phyloP scores from a whole-genome alignment of 2,329 filamentous ascomycete species.

The Phaeosphaeria sp. region DNA sequence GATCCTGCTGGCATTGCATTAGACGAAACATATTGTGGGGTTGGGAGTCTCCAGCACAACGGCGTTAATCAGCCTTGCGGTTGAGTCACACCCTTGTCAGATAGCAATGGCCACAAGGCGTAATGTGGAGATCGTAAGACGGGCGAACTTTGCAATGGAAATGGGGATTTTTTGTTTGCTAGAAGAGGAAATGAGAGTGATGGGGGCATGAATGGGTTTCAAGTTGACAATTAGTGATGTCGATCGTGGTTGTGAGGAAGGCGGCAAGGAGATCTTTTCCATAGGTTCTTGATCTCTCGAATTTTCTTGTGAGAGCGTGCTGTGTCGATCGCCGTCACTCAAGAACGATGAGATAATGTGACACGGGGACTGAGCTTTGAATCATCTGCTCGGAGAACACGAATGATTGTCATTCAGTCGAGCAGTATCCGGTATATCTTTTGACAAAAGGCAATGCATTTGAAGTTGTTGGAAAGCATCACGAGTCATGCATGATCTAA shows the following conservation, averaged over 20 bases:
- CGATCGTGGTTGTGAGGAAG: neutral
- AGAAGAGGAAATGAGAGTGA: neutral
- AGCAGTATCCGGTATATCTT: no score
- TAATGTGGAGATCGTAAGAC: slow-evolving; percentile 3
- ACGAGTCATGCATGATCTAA: neutral
- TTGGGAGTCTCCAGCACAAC: neutral
- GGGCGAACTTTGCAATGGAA: neutral
- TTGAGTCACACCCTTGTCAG: neutral
- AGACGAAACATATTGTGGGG: neutral
- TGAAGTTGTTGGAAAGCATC: neutral
- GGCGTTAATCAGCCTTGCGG: neutral
- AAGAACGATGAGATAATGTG: neutral
- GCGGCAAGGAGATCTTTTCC: neutral
- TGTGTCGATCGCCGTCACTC: neutral
- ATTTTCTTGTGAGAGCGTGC: neutral
- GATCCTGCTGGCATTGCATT: neutral
- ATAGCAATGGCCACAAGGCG: neutral
- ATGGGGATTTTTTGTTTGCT: neutral
- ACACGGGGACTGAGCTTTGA: neutral
- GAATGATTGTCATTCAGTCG: no score
- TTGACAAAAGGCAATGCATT: no score
- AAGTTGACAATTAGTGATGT: neutral
- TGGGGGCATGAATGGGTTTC: neutral
- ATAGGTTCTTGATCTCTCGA: neutral
- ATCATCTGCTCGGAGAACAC: no score